Conservation (phyloP, 805 yeast species). For the Saccharomycodes ludwigii region DNA sequence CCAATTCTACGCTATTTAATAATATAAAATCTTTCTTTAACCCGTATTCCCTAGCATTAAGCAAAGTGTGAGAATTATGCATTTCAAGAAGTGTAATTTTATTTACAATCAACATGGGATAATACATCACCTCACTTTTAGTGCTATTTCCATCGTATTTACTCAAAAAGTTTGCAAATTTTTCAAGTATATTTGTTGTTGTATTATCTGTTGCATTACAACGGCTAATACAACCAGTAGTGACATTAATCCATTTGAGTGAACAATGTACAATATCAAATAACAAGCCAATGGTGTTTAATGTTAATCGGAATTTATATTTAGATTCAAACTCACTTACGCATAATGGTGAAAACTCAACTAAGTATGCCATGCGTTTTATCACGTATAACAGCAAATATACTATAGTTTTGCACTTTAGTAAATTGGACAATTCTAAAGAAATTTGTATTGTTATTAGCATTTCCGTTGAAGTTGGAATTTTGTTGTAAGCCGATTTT, state of each 20-base stretch:
- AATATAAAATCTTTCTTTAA: no score
- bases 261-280: conserved; percentile 15
- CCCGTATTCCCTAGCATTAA: no score
- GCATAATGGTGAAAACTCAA: conserved; percentile 20
- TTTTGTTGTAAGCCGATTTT: no score
- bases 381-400: conserved; percentile 19
- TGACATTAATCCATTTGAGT: conserved; percentile 2
- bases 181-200: neutral
- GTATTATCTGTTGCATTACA: conserved; percentile 2
- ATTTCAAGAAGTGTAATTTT: no score
- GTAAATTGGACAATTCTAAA: conserved; percentile 16
- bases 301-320: conserved; percentile 15
- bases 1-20: no score
- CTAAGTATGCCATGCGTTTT: conserved; percentile 17
- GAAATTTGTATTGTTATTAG: no score
- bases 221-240: conserved; percentile 5
- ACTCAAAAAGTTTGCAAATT: neutral
- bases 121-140: no score
- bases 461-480: no score
- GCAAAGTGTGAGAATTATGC: no score
- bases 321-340: conserved; percentile 19
- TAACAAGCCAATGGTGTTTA: conserved; percentile 15
- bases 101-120: no score
- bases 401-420: conserved; percentile 11
- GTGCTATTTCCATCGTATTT: no score